These are phyloP conservation scores for Sphagnum contortum DNA, from an alignment of 225 moss, liverwort and hornwort species.

Conservation along the genomic window DNA sequence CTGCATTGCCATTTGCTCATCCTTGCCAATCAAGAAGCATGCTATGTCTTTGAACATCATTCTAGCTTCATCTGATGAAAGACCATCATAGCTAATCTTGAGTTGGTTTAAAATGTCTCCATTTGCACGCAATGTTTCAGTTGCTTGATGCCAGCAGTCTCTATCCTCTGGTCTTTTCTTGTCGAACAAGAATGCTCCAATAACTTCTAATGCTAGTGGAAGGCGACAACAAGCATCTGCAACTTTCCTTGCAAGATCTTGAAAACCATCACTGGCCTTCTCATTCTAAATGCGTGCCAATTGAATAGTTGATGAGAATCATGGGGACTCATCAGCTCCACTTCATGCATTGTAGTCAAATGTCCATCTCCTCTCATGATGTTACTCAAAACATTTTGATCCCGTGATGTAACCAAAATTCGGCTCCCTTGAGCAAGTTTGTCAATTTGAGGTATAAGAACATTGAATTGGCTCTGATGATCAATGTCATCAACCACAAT, in stretches of 20 bases:
- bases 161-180: not conserved
- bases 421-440: not conserved
- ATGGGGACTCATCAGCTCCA: not conserved
- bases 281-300: slow-evolving; percentile 5
- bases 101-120: slow-evolving; percentile 8
- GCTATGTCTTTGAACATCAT: slow-evolving; percentile 10
- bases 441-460: slow-evolving; percentile 2
- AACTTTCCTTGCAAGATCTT: slow-evolving; percentile 8
- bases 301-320: slow-evolving; percentile 18
- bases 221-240: slow-evolving; percentile 3
- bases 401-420: slow-evolving; percentile 6
- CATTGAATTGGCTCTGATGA: not conserved
- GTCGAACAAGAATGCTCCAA: slow-evolving; percentile 1
- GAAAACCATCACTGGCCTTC: not conserved
- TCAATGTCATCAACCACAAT: slow-evolving; percentile 4
- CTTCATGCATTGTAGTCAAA: slow-evolving; percentile 4
- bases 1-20: slow-evolving; percentile 2
- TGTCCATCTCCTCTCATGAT: not conserved
- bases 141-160: not conserved
- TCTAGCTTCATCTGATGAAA: not conserved
- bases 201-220: not conserved
- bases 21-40: slow-evolving; percentile 7
- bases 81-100: slow-evolving; percentile 7
- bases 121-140: slow-evolving; percentile 3
- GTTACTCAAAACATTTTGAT: not conserved